Evolutionary conservation across 2,329 filamentous ascomycete species (phyloP), one percentile per base, ranked within the genome.

Genomic region (Tricladium varicosporioides): DNA sequence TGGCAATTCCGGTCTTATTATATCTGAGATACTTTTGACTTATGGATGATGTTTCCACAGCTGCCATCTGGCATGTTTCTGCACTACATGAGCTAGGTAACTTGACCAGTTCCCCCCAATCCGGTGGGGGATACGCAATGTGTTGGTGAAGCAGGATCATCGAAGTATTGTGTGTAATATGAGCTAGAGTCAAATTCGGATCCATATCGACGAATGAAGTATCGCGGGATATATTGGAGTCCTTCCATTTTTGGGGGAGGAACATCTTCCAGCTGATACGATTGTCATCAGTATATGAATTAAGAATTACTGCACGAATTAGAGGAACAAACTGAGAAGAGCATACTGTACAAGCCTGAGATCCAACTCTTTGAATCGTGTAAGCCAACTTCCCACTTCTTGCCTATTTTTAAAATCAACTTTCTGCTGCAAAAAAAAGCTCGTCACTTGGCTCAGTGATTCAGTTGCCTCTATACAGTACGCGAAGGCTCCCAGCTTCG

Each of bases 121-220:
- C 63, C 0, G 59, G 59, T 0, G 64, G 67, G 13, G 60, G 58
- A 46, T 77, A 80, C 0, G 77, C 78, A 42, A 80, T 78, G 5
- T 70, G 68, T 45, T 80, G 78, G 53, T 80, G 78, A 0, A 80
- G 65, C 0, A 80, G 66, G 19, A 80, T 78, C 68, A 78, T 78
- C 0, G 77, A 77, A 0, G 76, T 74, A 53, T 80, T 80, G 48
- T 80, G 78, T 0, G 76, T 80, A 9, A 78, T 70, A 33, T 80
- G 77, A 0, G 78, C 77, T 0, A 80, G 63, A 0, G 78, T 79
- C 15, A 80, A 65, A 47, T 80, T 80, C 0, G 78, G 78, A 50
- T 80, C 78, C 70, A 78, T 78, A 43, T 27, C 22, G 22, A 27
- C 22, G 22, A 27, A 27, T 27, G 22, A 27, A 27, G 22, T 59